Evolutionary conservation across 208 protist genomes (phyloP).

Genomic region (Jaenimonas drosophilae): DNA sequence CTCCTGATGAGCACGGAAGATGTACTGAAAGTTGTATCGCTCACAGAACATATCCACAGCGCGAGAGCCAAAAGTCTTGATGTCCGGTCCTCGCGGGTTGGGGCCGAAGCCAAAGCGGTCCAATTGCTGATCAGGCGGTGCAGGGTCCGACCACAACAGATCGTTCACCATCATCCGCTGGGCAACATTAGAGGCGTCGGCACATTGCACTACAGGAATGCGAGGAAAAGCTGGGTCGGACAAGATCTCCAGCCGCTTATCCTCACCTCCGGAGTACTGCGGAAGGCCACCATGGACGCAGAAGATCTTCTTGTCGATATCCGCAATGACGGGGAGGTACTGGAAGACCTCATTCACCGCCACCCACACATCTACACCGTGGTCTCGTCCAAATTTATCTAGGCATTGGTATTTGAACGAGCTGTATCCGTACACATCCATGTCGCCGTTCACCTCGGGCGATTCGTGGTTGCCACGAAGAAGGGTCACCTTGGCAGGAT

Average conservation of each 20-base stretch:
- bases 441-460: slow-evolving; percentile 88
- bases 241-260: slow-evolving; percentile 79
- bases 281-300: slow-evolving; percentile 93
- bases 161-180: slow-evolving; percentile 90
- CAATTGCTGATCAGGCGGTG: slow-evolving; percentile 68
- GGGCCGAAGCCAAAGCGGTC: slow-evolving; percentile 85
- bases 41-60: slow-evolving; percentile 90
- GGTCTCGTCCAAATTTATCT: slow-evolving; percentile 78
- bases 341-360: slow-evolving; percentile 90
- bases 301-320: slow-evolving; percentile 93
- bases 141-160: slow-evolving; percentile 85
- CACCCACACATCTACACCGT: slow-evolving; percentile 83
- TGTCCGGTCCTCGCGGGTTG: slow-evolving; percentile 82
- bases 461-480: slow-evolving; percentile 92
- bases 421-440: slow-evolving; percentile 88
- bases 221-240: slow-evolving; percentile 78
- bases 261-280: slow-evolving; percentile 80
- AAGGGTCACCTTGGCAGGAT: slow-evolving; percentile 83
- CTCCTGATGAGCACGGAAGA: slow-evolving; percentile 91
- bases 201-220: slow-evolving; percentile 78
- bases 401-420: slow-evolving; percentile 91
- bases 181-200: slow-evolving; percentile 69
- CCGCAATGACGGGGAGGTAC: slow-evolving; percentile 86
- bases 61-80: slow-evolving; percentile 83
- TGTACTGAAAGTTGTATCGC: slow-evolving; percentile 89